A percentile compares a stretch with the other conserved stretches of the same genome.
Conservation (phyloP, 192 early-diverging fungal genomes). For the Allomyces macrogynus region DNA sequence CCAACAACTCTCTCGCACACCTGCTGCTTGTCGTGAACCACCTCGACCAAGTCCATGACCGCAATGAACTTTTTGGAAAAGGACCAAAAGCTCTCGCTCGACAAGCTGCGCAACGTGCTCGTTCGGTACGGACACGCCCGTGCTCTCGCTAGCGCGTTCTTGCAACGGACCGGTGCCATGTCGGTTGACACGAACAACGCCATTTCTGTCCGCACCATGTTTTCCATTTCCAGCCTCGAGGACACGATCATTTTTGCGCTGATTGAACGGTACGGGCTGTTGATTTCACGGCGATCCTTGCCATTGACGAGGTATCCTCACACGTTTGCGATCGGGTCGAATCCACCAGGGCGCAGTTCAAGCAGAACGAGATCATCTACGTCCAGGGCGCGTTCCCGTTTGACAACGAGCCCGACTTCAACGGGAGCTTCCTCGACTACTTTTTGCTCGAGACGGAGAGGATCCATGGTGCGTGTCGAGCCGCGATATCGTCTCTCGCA, state of each 20-base stretch:
- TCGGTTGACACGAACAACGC: no score
- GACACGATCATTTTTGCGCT: conserved; percentile 83
- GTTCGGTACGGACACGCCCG: not conserved
- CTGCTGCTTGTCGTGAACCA: no score
- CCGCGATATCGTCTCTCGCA: not conserved
- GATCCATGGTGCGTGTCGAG: conserved; percentile 53
- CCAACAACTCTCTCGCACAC: not conserved
- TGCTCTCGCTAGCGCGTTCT: no score
- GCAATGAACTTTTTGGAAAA: not conserved
- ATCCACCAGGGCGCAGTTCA: conserved; percentile 52
- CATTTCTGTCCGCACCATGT: conserved; percentile 1
- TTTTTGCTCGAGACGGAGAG: conserved; percentile 80
- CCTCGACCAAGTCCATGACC: no score
- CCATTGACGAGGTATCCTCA: not conserved
- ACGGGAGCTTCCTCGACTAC: conserved; percentile 68
- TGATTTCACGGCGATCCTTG: not conserved
- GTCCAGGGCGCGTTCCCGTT: conserved; percentile 40
- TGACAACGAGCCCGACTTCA: conserved; percentile 29
- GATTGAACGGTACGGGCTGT: conserved; percentile 4
- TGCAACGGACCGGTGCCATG: conserved; percentile 8
- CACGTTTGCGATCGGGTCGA: not conserved
- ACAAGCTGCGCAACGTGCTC: not conserved
- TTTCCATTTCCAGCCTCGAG: conserved; percentile 89
- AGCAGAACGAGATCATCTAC: conserved; percentile 65
- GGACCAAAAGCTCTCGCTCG: not conserved